Conservation (phyloP, 2,329 filamentous ascomycete species). For the Fusarium solani-melongenae region DNA sequence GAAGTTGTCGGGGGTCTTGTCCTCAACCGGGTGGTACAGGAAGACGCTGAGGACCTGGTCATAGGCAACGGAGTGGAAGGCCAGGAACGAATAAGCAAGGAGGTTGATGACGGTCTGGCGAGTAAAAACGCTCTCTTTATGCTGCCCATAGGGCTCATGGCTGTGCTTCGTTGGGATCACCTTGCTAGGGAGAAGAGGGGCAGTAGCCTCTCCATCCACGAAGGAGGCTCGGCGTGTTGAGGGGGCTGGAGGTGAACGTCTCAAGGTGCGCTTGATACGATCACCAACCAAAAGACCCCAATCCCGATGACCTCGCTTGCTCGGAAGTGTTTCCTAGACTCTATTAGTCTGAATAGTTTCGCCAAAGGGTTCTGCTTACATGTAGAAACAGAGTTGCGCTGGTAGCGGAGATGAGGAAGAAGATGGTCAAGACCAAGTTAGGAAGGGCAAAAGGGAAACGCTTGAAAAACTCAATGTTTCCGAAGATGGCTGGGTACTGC, state of each 20-base stretch:
- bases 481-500: conserved; percentile 78
- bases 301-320: conserved; percentile 75
- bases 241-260: conserved; percentile 33
- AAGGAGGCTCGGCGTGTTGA: conserved; percentile 58
- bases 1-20: conserved; percentile 68
- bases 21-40: conserved; percentile 76
- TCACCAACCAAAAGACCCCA: conserved; percentile 81
- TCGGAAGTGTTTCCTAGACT: conserved; percentile 80
- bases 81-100: conserved; percentile 81
- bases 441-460: conserved; percentile 86
- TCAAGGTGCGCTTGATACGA: conserved; percentile 63
- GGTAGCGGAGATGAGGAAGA: conserved; percentile 82
- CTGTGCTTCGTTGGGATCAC: conserved; percentile 38
- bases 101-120: conserved; percentile 81
- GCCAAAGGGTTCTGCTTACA: conserved; percentile 50
- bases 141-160: conserved; percentile 40
- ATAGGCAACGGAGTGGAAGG: conserved; percentile 84
- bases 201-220: conserved; percentile 66
- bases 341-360: conserved; percentile 3
- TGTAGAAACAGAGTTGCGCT: conserved; percentile 83
- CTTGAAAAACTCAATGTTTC: conserved; percentile 73
- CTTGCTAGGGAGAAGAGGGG: conserved; percentile 61
- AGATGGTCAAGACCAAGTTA: conserved; percentile 78
- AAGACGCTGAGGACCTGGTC: conserved; percentile 92
- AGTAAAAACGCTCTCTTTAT: conserved; percentile 74